A percentile compares a stretch with the other conserved stretches of the same genome.
Evolutionary conservation across 805 yeast species (phyloP).

Genomic region (Saccharomycopsis fodiens): DNA sequence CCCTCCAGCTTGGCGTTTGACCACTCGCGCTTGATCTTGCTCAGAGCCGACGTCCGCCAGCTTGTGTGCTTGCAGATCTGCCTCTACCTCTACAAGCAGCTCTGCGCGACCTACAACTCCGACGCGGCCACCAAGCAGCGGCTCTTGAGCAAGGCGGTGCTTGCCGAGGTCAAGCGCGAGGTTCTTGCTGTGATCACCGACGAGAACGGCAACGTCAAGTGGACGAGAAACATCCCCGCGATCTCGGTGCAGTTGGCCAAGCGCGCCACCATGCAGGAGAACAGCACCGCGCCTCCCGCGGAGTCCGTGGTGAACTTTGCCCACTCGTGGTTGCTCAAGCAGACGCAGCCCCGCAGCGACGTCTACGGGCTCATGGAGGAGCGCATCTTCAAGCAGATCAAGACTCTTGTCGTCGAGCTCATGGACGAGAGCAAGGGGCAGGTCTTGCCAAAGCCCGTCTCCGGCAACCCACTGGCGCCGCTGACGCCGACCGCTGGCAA

Average conservation of each 20-base stretch:
- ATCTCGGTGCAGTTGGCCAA: slow-evolving; percentile 62
- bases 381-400: slow-evolving; percentile 48
- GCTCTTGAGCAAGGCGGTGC: slow-evolving; percentile 30
- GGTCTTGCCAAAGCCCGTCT: slow-evolving; percentile 18
- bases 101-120: slow-evolving; percentile 35
- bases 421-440: slow-evolving; percentile 23
- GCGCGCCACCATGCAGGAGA: slow-evolving; percentile 21
- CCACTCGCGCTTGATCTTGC: slow-evolving; percentile 65
- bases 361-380: slow-evolving; percentile 72
- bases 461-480: slow-evolving; percentile 8
- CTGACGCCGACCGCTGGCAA: slow-evolving; percentile 5
- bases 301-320: slow-evolving; percentile 49
- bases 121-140: slow-evolving; percentile 30
- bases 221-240: slow-evolving; percentile 77
- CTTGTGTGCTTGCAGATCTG: slow-evolving; percentile 75
- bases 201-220: slow-evolving; percentile 78
- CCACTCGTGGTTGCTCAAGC: slow-evolving; percentile 73
- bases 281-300: slow-evolving; percentile 27
- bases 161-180: slow-evolving; percentile 53
- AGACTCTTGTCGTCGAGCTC: slow-evolving; percentile 26
- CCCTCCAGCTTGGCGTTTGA: slow-evolving; percentile 82
- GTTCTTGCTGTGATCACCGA: slow-evolving; percentile 75
- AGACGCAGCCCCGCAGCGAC: slow-evolving; percentile 75
- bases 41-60: slow-evolving; percentile 82
- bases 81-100: slow-evolving; percentile 61